Base-by-base conservation (phyloP, 257 asterid species). In the Solanum peruvianum region DNA sequence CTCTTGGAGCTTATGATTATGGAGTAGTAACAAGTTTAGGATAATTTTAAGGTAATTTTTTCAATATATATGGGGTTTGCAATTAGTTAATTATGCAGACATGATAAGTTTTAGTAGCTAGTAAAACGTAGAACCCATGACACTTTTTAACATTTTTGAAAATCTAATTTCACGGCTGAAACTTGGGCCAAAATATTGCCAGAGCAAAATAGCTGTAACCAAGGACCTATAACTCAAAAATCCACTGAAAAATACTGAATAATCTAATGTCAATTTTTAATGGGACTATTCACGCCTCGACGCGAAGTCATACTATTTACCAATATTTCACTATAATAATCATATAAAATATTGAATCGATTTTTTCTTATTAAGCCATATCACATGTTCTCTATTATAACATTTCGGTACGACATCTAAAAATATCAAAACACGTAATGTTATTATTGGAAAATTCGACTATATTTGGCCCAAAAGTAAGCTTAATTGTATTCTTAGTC, bases 241-340 rank as follows among this genome's bases (percentile, higher is more conserved):
- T 56, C n/a, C 64, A 56, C n/a, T 18, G 12, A 42, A 42, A 42
- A 9, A 11, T 42, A 10, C 12, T 42, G n/a, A 18, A 18, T 2
- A n/a, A 56, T 56, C 1, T 7, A 2, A 56, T 18, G 64, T 56
- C 64, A 56, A 18, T 18, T 56, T 58, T 8, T 73, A n/a, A n/a
- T 4, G 8, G 70, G 16, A n/a, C 31, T 62, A 9, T 3, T 62
- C 31, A 23, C 0, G 0, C 31, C 0, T 62, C 14, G n/a, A 10
- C 1, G 3, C 15, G 0, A 62, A 11, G 1, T 27, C 2, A 6
- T 66, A 62, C 11, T 27, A 5, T 66, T 27, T 13, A 27, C 6
- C 73, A 66, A 25, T 1, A 67, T 27, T 27, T 13, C 9, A 67
- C 4, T 11, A 67, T 67, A 6, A 5, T 5, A 13, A 27, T 64